A percentile compares a stretch with the other conserved stretches of the same genome.
Evolutionary conservation across 768 basidiomycete species (phyloP).

Genomic region (Termitomyces sp.): DNA sequence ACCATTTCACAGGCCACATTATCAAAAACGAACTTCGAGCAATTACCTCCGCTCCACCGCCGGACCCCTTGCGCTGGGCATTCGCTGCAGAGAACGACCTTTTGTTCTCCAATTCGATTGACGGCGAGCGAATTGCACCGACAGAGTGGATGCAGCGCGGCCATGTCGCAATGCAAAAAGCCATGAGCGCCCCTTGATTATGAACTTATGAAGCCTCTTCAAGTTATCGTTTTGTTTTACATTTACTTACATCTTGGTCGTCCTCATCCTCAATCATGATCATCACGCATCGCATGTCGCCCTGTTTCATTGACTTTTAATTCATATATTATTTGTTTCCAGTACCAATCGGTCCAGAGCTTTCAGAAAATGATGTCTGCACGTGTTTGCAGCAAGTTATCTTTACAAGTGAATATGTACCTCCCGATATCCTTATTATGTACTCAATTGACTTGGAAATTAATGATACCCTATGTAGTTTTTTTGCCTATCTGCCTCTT

Average conservation of each 20-base stretch:
- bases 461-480: no score
- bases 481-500: no score
- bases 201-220: neutral
- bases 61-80: constrained; percentile 58
- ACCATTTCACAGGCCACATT: constrained; percentile 69
- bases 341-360: no score
- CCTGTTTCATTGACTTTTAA: neutral
- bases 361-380: no score
- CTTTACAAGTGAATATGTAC: no score
- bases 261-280: neutral
- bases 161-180: constrained; percentile 37
- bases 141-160: constrained; percentile 57
- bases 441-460: no score
- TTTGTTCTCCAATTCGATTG: constrained; percentile 36
- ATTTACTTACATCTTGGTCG: neutral
- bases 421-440: neutral
- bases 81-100: constrained; percentile 59
- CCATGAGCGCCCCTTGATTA: constrained; percentile 24
- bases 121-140: constrained; percentile 44
- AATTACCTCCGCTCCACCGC: constrained; percentile 55
- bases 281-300: neutral
- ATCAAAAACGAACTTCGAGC: constrained; percentile 67
- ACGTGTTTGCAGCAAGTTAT: no score
- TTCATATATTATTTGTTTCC: no score
- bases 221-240: no score